These are phyloP conservation scores for Ceratobasidium sp. DNA, from an alignment of 1,284 basidiomycete species.

Conservation along the genomic window DNA sequence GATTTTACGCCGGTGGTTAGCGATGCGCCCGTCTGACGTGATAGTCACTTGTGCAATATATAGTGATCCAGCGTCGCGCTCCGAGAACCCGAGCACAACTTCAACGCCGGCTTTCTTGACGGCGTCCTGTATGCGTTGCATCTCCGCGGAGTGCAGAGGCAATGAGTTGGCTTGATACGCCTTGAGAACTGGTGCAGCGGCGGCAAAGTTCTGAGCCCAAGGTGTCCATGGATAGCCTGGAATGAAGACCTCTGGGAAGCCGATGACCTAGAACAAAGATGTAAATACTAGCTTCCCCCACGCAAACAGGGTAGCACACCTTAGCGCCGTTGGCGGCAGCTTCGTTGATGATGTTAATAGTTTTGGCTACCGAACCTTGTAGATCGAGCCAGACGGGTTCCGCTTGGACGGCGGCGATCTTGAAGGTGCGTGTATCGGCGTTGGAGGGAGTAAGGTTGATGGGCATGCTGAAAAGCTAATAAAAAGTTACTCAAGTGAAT, in stretches of 20 bases:
- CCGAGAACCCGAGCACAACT: constrained; percentile 57
- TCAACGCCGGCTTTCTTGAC: constrained; percentile 55
- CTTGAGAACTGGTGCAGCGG: constrained; percentile 50
- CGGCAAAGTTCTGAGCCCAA: constrained; percentile 57
- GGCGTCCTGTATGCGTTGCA: constrained; percentile 57
- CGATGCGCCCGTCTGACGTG: constrained; percentile 55
- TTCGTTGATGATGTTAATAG: constrained; percentile 56
- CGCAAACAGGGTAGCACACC: constrained; percentile 56
- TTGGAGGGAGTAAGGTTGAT: constrained; percentile 27
- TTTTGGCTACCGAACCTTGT: constrained; percentile 58
- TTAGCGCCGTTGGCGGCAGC: constrained; percentile 57
- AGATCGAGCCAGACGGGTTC: constrained; percentile 57
- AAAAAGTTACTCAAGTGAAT: neutral
- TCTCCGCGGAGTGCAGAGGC: constrained; percentile 57
- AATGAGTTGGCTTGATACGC: constrained; percentile 57
- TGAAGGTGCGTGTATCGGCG: constrained; percentile 31
- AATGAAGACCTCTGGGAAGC: constrained; percentile 24
- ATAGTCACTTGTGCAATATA: constrained; percentile 58
- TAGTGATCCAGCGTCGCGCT: constrained; percentile 56
- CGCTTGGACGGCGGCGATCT: constrained; percentile 27
- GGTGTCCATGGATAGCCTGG: constrained; percentile 59
- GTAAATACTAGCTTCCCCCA: constrained; percentile 51
- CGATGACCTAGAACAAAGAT: neutral
- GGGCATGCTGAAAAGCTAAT: constrained; percentile 1
- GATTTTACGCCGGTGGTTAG: constrained; percentile 58